Percentiles rank a stretch among this genome's conserved stretches.
Evolutionary conservation across 177 flowering plant genomes (phyloP).

Genomic region (Vitis hybrid): DNA sequence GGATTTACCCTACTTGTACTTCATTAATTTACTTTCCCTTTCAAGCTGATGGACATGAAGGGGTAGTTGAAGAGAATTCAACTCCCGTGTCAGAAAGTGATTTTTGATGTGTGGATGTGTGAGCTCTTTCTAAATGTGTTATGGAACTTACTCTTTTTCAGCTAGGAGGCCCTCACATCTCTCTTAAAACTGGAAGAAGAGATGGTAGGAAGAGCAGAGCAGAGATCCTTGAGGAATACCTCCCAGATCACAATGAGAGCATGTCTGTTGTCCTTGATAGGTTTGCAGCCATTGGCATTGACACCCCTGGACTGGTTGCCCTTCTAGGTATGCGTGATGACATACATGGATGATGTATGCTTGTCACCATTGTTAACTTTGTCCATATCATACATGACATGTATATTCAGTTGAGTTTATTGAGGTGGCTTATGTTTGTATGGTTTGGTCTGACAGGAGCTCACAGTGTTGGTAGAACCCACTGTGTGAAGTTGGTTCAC

Average conservation of each 20-base stretch:
- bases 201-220: conserved; percentile 95
- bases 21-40: too few species aligned
- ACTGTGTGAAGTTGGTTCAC: conserved; percentile 95
- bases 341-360: not conserved
- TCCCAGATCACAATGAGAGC: conserved; percentile 98
- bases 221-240: conserved; percentile 76
- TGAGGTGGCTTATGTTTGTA: too few species aligned
- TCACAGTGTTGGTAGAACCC: conserved; percentile 98
- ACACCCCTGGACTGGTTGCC: conserved; percentile 91
- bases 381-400: not conserved
- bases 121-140: not conserved
- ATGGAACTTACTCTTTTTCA: conserved; percentile 21
- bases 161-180: conserved; percentile 94
- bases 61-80: too few species aligned
- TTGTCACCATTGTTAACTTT: not conserved
- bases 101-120: too few species aligned
- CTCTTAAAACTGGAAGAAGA: conserved; percentile 94
- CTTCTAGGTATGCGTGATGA: conserved; percentile 59
- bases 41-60: too few species aligned
- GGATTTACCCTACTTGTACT: not conserved
- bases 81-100: too few species aligned
- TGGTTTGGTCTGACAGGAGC: conserved; percentile 48
- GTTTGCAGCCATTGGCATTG: conserved; percentile 75
- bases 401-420: too few species aligned
- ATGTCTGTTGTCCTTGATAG: conserved; percentile 79